phyloP scores from a whole-genome alignment of 768 basidiomycete species.

The Hypholoma fasciculare region DNA sequence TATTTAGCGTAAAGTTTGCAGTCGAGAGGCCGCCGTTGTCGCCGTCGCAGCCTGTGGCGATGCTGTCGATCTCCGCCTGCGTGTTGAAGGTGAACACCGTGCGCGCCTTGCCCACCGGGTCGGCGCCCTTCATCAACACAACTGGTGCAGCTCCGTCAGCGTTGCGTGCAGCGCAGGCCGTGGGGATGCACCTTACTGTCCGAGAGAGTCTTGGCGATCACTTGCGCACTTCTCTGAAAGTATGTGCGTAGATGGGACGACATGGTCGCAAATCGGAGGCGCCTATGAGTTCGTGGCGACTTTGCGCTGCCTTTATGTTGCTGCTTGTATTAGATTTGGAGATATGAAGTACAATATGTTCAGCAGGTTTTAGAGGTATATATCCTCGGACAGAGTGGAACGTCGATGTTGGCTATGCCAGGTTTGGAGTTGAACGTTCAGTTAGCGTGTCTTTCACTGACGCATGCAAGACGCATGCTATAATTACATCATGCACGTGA shows the following conservation, averaged over 20 bases:
- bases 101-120: slow-evolving; percentile 61
- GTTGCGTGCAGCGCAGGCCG: background rate
- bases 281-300: background rate
- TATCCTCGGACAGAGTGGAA: too few relatives aligned
- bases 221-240: slow-evolving; percentile 38
- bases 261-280: background rate
- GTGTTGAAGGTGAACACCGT: slow-evolving; percentile 69
- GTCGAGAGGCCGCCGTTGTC: slow-evolving; percentile 88
- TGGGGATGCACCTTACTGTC: slow-evolving; percentile 29
- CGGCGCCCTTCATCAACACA: slow-evolving; percentile 75
- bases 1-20: slow-evolving; percentile 72
- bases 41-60: slow-evolving; percentile 80
- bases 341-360: too few relatives aligned
- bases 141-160: slow-evolving; percentile 39
- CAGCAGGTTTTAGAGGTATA: too few relatives aligned
- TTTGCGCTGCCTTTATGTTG: background rate
- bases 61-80: slow-evolving; percentile 54
- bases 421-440: too few relatives aligned
- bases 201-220: slow-evolving; percentile 31
- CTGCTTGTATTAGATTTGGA: too few relatives aligned
- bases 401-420: too few relatives aligned
- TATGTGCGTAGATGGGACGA: slow-evolving; percentile 19
- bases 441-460: too few relatives aligned
- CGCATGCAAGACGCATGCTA: too few relatives aligned
- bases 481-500: background rate